Evolutionary conservation across 2,329 filamentous ascomycete species (phyloP), one percentile per base, ranked within the genome.

Genomic region (Alternaria panax): DNA sequence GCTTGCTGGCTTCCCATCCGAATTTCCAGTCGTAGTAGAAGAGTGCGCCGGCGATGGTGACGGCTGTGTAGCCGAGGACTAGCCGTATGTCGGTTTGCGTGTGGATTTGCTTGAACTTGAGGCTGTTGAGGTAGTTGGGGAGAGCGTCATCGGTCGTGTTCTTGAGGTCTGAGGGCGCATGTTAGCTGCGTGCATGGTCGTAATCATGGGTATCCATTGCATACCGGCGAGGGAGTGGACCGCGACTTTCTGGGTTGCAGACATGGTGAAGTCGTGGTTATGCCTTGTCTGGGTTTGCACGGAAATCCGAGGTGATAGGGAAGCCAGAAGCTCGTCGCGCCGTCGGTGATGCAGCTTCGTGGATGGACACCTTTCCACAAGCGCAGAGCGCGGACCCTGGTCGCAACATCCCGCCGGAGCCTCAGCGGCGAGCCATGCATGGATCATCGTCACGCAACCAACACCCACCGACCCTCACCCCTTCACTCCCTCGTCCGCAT

Each of bases 61-160:
- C 93, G 61, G 93, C 91, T 20, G 84, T 80, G 80, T 96, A 98
- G 64, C 95, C 95, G 8, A 99, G 84, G 0, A 83, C 85, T 45
- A 99, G 88, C 54, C 92, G 92, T 47, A 96, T 86, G 74, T 98
- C 93, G 71, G 89, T 88, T 47, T 95, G 88, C 58, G 80, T 85
- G 81, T 98, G 90, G 65, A 91, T 89, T 80, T 96, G 93, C 64
- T 82, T 86, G 84, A 97, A 97, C 67, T 85, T 89, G 77, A 98
- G 88, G 30, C 88, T 91, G 80, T 92, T 94, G 64, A 99, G 88
- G 83, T 98, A 98, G 81, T 95, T 93, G 59, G 91, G 88, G 60
- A 99, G 89, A 57, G 93, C 92, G 81, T 99, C 95, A 82, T 99
- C 95, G 67, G 92, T 92, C 38, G 93, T 96, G 82, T 95, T 96